Percentiles rank a stretch among this genome's conserved stretches.
Evolutionary conservation across 306 rosid species (phyloP).

Genomic region (Lagenaria siceraria): DNA sequence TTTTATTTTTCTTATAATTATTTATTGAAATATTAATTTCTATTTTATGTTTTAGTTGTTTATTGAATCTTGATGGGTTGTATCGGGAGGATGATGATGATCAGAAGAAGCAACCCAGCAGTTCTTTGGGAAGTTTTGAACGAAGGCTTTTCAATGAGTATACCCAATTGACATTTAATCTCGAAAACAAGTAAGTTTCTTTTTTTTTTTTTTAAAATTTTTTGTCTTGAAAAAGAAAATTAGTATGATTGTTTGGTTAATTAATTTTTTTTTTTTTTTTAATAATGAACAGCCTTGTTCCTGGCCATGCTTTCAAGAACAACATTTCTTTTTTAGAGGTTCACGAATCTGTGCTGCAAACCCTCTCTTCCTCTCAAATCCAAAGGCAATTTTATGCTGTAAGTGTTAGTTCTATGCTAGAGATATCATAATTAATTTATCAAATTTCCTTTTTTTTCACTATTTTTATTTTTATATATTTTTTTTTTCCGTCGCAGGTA

Average conservation of each 20-base stretch:
- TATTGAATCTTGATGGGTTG: neutral
- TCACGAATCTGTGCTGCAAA: neutral
- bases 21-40: neutral
- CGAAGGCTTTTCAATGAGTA: slow-evolving; percentile 6
- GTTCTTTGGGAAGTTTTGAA: neutral
- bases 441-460: too few relatives aligned
- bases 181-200: neutral
- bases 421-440: too few relatives aligned
- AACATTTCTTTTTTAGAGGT: neutral
- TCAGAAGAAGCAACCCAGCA: neutral
- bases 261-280: too few relatives aligned
- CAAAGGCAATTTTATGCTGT: slow-evolving; percentile 6
- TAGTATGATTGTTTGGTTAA: neutral
- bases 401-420: neutral
- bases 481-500: neutral
- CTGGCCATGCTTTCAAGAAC: slow-evolving; percentile 9
- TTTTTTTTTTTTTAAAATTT: too few relatives aligned
- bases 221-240: neutral
- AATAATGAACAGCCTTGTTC: neutral
- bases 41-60: neutral
- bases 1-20: neutral
- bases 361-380: neutral
- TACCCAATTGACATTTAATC: neutral
- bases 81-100: neutral
- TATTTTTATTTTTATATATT: neutral